These are phyloP conservation scores for Viola odorata DNA, from an alignment of 345 rosid genomes.

Conservation along the genomic window DNA sequence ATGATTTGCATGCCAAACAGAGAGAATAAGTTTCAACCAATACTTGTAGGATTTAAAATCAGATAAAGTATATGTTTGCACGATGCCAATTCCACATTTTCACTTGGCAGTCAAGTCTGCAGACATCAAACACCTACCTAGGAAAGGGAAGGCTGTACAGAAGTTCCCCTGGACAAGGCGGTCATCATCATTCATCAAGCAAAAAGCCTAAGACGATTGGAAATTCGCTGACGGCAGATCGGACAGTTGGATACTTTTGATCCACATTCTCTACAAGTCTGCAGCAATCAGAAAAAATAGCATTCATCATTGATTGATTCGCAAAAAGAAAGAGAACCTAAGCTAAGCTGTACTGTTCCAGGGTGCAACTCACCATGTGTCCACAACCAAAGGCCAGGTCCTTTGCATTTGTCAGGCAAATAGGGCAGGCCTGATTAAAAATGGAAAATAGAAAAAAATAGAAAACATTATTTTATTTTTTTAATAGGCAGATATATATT, in stretches of 20 bases:
- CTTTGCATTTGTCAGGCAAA: constrained; percentile 53
- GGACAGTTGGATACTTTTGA: constrained; percentile 48
- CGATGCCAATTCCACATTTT: too few species aligned
- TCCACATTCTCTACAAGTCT: constrained; percentile 67
- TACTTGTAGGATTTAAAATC: too few species aligned
- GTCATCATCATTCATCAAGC: constrained; percentile 25
- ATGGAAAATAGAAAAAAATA: background rate
- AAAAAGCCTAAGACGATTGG: constrained; percentile 47
- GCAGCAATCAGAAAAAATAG: constrained; percentile 3
- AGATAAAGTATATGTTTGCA: too few species aligned
- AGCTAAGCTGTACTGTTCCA: background rate
- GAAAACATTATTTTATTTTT: too few species aligned
- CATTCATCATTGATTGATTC: background rate
- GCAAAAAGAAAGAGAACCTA: too few species aligned
- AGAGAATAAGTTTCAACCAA: too few species aligned
- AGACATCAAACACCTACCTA: too few species aligned
- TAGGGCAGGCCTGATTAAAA: constrained; percentile 50
- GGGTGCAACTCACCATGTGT: constrained; percentile 54
- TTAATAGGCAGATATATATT: too few species aligned
- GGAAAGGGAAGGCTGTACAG: too few species aligned
- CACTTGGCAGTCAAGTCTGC: too few species aligned
- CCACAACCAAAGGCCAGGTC: constrained; percentile 67
- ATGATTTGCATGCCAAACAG: too few species aligned
- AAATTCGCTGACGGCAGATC: constrained; percentile 53
- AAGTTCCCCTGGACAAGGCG: too few species aligned